Conservation (phyloP, 441 rosid genomes). For the Aleurites moluccanus region DNA sequence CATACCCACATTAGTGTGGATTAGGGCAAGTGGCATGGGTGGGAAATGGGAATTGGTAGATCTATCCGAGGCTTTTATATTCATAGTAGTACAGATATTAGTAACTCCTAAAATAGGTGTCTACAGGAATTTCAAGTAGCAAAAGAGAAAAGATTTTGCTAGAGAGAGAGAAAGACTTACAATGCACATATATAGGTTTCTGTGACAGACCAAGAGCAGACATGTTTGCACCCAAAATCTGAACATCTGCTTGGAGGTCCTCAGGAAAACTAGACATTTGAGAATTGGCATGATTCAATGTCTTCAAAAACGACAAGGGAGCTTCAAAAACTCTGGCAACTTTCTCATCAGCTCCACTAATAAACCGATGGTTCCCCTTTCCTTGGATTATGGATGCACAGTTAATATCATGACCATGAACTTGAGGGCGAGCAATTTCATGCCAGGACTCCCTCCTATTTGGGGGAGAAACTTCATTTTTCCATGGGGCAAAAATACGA, state of each 20-base stretch:
- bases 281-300: constrained; percentile 58
- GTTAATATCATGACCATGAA: constrained; percentile 95
- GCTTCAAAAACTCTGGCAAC: constrained; percentile 97
- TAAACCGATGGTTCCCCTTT: constrained; percentile 84
- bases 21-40: background rate
- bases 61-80: background rate
- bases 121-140: background rate
- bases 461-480: constrained; percentile 36
- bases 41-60: background rate
- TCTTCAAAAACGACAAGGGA: constrained; percentile 81
- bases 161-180: constrained; percentile 40
- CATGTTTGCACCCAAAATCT: constrained; percentile 92
- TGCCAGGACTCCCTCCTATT: constrained; percentile 63
- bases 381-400: constrained; percentile 81
- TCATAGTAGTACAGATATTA: background rate
- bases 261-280: constrained; percentile 49
- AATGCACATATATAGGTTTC: constrained; percentile 78
- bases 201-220: constrained; percentile 97
- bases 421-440: constrained; percentile 95
- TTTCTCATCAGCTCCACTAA: constrained; percentile 97
- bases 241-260: constrained; percentile 57
- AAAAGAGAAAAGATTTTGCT: background rate
- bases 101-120: background rate
- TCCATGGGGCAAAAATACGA: constrained; percentile 89
- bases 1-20: background rate